phyloP scores from a whole-genome alignment of 371 early-diverging fungal genomes.

The Capillidium heterosporum region DNA sequence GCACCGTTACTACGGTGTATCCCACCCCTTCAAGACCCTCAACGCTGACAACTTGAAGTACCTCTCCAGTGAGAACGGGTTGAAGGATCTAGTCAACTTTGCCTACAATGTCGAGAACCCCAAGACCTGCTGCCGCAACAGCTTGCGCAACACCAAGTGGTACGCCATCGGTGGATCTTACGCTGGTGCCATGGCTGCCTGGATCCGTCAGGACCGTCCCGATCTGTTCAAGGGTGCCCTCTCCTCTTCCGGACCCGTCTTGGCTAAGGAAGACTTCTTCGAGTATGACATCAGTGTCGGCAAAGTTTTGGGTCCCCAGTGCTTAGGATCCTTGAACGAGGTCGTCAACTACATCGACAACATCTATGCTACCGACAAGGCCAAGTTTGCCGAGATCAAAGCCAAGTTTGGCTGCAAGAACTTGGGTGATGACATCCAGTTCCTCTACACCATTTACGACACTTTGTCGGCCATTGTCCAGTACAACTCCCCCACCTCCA shows the following conservation, averaged over 20 bases:
- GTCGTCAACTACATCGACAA: slow-evolving; percentile 3
- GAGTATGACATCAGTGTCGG: slow-evolving; percentile 21
- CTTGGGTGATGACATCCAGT: neutral
- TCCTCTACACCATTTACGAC: slow-evolving; percentile 1
- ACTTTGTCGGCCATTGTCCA: slow-evolving; percentile 1
- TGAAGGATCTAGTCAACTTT: slow-evolving; percentile 42
- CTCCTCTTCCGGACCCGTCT: slow-evolving; percentile 51
- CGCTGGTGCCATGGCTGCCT: slow-evolving; percentile 47
- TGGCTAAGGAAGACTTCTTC: slow-evolving; percentile 31
- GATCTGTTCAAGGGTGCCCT: slow-evolving; percentile 43
- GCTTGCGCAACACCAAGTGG: slow-evolving; percentile 24
- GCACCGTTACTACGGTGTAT: slow-evolving; percentile 54
- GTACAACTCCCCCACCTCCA: neutral
- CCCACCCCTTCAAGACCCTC: slow-evolving; percentile 20
- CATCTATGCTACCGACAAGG: neutral
- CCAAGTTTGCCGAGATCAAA: neutral
- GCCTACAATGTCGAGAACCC: slow-evolving; percentile 14
- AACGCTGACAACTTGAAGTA: slow-evolving; percentile 16
- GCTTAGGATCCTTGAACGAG: neutral
- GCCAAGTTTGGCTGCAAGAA: neutral
- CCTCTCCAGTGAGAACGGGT: slow-evolving; percentile 32
- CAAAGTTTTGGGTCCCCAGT: neutral
- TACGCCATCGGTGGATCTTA: slow-evolving; percentile 54
- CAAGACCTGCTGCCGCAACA: neutral
- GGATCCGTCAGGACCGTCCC: slow-evolving; percentile 47